A percentile compares a stretch with the other conserved stretches of the same genome.
Conservation (phyloP, 345 rosid genomes). For the Capsella bursapastoris region DNA sequence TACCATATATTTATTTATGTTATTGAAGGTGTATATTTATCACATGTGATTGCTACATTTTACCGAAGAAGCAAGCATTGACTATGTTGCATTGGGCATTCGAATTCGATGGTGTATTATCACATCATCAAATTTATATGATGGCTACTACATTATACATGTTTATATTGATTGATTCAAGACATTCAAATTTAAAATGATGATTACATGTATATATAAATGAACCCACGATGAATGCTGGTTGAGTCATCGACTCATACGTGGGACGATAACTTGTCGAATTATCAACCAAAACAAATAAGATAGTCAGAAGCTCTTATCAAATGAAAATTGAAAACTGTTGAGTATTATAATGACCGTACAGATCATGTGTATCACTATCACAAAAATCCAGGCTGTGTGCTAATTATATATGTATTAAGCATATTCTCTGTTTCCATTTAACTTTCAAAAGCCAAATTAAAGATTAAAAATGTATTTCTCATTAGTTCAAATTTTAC, state of each 20-base stretch:
- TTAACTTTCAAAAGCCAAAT: constrained; percentile 13
- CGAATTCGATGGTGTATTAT: background rate
- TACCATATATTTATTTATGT: background rate
- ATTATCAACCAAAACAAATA: background rate
- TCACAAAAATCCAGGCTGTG: constrained; percentile 25
- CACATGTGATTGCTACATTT: constrained; percentile 22
- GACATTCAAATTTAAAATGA: too few relatives aligned
- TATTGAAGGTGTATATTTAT: background rate
- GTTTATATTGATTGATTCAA: background rate
- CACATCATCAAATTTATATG: background rate
- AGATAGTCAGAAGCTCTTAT: constrained; percentile 43
- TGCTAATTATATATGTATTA: background rate
- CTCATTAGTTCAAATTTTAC: background rate
- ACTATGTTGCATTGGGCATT: background rate
- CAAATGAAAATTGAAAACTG: constrained; percentile 21
- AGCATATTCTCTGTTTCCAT: constrained; percentile 20
- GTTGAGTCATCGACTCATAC: constrained; percentile 4
- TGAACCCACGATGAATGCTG: constrained; percentile 19
- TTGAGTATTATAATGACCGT: constrained; percentile 32
- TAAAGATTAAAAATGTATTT: background rate
- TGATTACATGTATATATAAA: background rate
- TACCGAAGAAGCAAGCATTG: constrained; percentile 1
- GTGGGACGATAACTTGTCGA: constrained; percentile 22
- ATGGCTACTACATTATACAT: background rate
- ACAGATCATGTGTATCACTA: constrained; percentile 35